phyloP scores from a whole-genome alignment of 129 eudicot species.

The Erigeron canadensis region DNA sequence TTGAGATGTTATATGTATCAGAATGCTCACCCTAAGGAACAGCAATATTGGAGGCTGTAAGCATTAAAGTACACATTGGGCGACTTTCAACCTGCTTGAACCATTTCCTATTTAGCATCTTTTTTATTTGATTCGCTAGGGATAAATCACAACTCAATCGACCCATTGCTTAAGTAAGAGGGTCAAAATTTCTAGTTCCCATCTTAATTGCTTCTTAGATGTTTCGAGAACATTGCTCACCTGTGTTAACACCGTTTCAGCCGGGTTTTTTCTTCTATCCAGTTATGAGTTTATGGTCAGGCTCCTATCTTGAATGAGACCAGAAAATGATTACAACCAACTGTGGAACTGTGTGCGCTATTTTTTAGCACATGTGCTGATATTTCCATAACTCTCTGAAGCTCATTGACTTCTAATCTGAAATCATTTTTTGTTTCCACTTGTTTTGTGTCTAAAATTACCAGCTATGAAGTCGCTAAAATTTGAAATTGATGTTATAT shows the following conservation, averaged over 20 bases:
- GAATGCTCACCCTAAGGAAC: no score
- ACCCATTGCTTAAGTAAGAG: no score
- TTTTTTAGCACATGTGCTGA: background rate
- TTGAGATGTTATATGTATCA: no score
- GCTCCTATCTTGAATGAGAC: background rate
- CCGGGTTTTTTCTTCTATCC: background rate
- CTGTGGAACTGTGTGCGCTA: background rate
- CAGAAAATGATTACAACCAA: background rate
- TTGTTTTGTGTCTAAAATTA: conserved; percentile 13
- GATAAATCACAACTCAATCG: no score
- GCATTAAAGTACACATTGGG: no score
- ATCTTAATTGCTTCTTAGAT: background rate
- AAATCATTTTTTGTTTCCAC: background rate
- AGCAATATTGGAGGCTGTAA: no score
- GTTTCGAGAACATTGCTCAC: background rate
- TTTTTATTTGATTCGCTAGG: no score
- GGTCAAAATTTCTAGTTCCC: background rate
- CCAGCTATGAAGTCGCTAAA: background rate
- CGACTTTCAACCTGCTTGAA: no score
- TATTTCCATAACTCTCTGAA: background rate
- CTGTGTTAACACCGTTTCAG: background rate
- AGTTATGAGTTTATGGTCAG: conserved; percentile 20
- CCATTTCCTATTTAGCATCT: no score
- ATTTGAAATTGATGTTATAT: background rate
- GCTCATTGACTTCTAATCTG: conserved; percentile 8